These are phyloP conservation scores for Tuber brumale DNA, from an alignment of 495 filamentous ascomycete genomes.

Conservation along the genomic window DNA sequence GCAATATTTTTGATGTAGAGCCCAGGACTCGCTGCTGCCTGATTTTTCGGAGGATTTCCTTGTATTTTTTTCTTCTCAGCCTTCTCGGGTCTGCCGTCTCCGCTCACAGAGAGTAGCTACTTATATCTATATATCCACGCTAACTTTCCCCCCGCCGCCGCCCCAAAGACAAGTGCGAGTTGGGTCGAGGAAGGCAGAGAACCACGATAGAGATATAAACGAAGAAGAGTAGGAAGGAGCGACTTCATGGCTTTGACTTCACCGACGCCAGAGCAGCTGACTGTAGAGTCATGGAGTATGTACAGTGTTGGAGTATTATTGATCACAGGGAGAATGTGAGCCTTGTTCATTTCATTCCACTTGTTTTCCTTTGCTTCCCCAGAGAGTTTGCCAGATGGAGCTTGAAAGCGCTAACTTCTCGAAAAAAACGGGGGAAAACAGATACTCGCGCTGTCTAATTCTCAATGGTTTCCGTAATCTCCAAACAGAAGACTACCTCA, in stretches of 20 bases:
- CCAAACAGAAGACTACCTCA: constrained; percentile 56
- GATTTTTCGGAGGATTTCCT: neutral
- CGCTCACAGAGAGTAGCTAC: neutral
- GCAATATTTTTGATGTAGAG: neutral
- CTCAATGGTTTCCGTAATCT: constrained; percentile 47
- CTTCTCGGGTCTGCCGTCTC: neutral
- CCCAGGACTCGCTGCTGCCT: neutral
- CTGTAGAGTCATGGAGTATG: constrained; percentile 50
- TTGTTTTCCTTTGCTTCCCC: neutral
- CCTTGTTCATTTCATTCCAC: constrained; percentile 4
- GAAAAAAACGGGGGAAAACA: constrained; percentile 7
- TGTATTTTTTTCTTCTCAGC: neutral
- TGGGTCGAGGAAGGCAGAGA: neutral
- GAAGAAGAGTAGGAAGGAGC: neutral
- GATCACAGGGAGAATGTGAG: constrained; percentile 46
- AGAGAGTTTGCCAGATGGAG: neutral
- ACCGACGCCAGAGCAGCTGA: constrained; percentile 44
- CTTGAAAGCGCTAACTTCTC: neutral
- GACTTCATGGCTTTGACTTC: constrained; percentile 14
- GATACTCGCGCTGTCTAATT: constrained; percentile 45
- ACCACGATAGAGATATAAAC: neutral
- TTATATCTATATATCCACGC: neutral
- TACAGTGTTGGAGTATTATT: constrained; percentile 46
- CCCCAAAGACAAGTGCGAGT: neutral
- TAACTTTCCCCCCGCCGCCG: neutral